Conservation (phyloP, 768 basidiomycete species). For the Boletus rex-veris region DNA sequence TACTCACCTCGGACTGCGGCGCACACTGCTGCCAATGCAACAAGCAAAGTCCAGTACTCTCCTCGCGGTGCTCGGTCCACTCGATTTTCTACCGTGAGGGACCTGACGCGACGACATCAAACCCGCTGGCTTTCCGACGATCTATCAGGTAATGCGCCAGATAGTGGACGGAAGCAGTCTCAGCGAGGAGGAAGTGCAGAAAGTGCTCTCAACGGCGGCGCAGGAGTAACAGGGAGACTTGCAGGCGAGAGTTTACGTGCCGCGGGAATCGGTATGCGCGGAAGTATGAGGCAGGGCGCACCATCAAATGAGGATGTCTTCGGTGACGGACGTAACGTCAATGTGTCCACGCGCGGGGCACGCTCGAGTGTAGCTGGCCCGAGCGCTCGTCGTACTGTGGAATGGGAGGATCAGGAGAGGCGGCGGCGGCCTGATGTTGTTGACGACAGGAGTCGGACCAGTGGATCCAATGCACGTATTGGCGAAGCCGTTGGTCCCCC, state of each 20-base stretch:
- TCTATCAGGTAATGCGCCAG: slow-evolving; percentile 25
- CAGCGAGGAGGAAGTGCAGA: slow-evolving; percentile 69
- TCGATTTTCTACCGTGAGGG: slow-evolving; percentile 47
- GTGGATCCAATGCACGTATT: slow-evolving; percentile 22
- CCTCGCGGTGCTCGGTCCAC: slow-evolving; percentile 30
- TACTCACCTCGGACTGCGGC: slow-evolving; percentile 25
- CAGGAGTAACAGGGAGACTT: slow-evolving; percentile 47
- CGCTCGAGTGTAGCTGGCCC: slow-evolving; percentile 12
- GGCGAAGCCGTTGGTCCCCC: slow-evolving; percentile 16
- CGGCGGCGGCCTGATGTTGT: slow-evolving; percentile 9
- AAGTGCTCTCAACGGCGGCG: slow-evolving; percentile 47
- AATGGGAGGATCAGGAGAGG: slow-evolving; percentile 27
- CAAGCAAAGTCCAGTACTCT: slow-evolving; percentile 26
- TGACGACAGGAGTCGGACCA: slow-evolving; percentile 23
- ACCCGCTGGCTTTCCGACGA: slow-evolving; percentile 56
- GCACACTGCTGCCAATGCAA: slow-evolving; percentile 18
- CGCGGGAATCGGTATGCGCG: slow-evolving; percentile 55
- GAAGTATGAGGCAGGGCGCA: slow-evolving; percentile 27
- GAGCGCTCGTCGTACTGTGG: slow-evolving; percentile 9
- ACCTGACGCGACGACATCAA: slow-evolving; percentile 47
- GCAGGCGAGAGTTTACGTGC: slow-evolving; percentile 68
- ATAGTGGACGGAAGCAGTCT: slow-evolving; percentile 50
- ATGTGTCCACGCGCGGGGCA: slow-evolving; percentile 13
- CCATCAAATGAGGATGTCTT: slow-evolving; percentile 37
- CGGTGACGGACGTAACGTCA: slow-evolving; percentile 19